Percentiles rank a stretch among this genome's conserved stretches.
Conservation (phyloP, 805 yeast genomes). For the Wickerhamomyces xylosicus region DNA sequence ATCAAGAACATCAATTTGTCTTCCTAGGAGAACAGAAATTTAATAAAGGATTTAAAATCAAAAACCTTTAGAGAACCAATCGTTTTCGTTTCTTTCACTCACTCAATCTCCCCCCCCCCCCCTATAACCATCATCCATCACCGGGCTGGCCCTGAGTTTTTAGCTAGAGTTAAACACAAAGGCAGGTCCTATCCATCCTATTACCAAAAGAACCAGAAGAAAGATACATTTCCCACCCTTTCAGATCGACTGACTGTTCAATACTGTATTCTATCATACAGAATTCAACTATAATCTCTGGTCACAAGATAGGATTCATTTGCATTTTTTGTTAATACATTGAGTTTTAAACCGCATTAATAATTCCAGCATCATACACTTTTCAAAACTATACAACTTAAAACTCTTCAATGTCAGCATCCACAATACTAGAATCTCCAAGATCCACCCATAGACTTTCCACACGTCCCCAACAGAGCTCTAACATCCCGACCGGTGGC, state of each 20-base stretch:
- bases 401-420: slow-evolving; percentile 4
- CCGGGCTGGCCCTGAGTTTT: slow-evolving; percentile 16
- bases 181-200: slow-evolving; percentile 9
- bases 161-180: slow-evolving; percentile 4
- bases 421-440: slow-evolving; percentile 12
- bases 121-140: neutral
- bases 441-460: slow-evolving; percentile 6
- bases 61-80: neutral
- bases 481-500: neutral
- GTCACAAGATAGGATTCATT: no score
- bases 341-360: no score
- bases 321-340: no score
- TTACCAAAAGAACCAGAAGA: neutral
- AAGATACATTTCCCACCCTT: neutral
- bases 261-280: no score
- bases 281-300: no score
- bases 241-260: no score
- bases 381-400: no score
- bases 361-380: no score
- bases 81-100: slow-evolving; percentile 1
- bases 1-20: neutral
- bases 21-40: neutral
- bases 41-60: slow-evolving; percentile 1
- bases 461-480: neutral
- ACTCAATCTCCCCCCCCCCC: neutral